Evolutionary conservation across 495 filamentous ascomycete genomes (phyloP).

Genomic region (Penicillium simplicissimum): DNA sequence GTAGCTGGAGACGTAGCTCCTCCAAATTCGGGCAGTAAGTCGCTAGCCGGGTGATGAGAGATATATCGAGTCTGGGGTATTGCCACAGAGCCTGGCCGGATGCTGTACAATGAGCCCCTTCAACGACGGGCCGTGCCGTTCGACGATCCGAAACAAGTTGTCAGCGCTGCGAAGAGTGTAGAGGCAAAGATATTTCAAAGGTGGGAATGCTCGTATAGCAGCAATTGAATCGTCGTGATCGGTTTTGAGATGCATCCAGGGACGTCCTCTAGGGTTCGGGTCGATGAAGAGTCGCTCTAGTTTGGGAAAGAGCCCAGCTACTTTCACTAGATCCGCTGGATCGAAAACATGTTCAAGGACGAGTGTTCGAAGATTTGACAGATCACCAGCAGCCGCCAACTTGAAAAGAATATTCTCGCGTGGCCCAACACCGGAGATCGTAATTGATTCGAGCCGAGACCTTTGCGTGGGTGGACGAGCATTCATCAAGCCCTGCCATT

Average conservation of each 20-base stretch:
- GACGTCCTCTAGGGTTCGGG: background rate
- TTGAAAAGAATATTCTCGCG: no score
- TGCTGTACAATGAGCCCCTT: slow-evolving; percentile 13
- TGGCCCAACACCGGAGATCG: no score
- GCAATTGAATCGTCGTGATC: slow-evolving; percentile 9
- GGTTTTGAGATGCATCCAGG: background rate
- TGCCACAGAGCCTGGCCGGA: background rate
- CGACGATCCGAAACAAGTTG: background rate
- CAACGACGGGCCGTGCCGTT: slow-evolving; percentile 15
- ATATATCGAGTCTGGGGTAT: slow-evolving; percentile 2
- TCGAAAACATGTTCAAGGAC: background rate
- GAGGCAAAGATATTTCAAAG: slow-evolving; percentile 13
- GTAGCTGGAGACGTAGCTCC: slow-evolving; percentile 3
- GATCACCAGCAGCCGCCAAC: no score
- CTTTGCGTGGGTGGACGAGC: no score
- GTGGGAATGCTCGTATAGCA: slow-evolving; percentile 10
- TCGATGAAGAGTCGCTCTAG: slow-evolving; percentile 18
- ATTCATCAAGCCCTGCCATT: no score
- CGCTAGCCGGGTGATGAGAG: background rate
- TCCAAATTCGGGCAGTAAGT: slow-evolving; percentile 8
- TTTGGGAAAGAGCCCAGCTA: slow-evolving; percentile 5
- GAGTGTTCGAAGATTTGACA: no score
- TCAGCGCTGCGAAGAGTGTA: background rate
- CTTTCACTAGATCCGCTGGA: background rate
- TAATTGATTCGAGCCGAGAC: no score